Evolutionary conservation across 305 asterid genomes (phyloP).

Genomic region (Rubia occidens): DNA sequence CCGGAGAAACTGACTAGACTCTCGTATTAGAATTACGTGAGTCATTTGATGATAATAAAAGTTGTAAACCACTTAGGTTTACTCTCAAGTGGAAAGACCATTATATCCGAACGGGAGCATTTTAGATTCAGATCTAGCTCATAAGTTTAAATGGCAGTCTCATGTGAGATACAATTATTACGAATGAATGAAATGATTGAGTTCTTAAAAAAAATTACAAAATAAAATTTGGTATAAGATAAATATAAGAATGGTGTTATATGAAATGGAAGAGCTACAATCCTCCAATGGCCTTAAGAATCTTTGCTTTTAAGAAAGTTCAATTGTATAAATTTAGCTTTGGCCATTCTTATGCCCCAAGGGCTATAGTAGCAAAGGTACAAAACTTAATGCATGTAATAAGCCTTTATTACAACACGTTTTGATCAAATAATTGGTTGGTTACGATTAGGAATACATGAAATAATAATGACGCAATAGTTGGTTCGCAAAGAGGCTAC

Average conservation of each 20-base stretch:
- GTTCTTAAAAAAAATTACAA: too few species aligned
- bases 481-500: neutral
- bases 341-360: conserved; percentile 2
- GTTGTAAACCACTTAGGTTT: too few species aligned
- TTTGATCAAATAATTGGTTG: neutral
- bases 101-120: too few species aligned
- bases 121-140: too few species aligned
- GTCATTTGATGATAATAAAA: too few species aligned
- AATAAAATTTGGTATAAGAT: neutral
- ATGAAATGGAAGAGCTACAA: neutral
- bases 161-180: too few species aligned
- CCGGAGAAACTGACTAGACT: too few species aligned
- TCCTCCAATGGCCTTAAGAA: neutral
- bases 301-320: conserved; percentile 6
- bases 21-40: too few species aligned
- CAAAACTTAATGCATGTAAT: neutral
- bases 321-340: neutral
- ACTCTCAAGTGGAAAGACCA: too few species aligned
- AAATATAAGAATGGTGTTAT: neutral
- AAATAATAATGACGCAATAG: neutral
- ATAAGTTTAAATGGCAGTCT: too few species aligned
- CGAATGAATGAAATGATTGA: too few species aligned
- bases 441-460: neutral
- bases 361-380: neutral
- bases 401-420: neutral